phyloP scores from a whole-genome alignment of 305 asterid genomes.

The Fraxinus floribunda region DNA sequence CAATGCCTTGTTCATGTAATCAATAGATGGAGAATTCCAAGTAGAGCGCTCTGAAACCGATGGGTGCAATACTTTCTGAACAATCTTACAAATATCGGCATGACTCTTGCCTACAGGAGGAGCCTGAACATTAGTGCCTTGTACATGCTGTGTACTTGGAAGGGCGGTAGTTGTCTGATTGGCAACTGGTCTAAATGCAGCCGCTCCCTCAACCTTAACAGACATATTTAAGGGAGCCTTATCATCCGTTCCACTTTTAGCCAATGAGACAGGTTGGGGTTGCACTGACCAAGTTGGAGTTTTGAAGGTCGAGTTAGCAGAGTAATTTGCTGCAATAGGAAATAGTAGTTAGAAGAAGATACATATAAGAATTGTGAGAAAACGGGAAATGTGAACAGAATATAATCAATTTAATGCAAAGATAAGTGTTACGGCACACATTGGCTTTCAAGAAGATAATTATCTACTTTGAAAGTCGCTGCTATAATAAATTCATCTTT shows the following conservation, averaged over 20 bases:
- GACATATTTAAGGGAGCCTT: conserved; percentile 53
- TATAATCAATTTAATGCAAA: neutral
- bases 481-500: neutral
- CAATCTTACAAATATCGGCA: conserved; percentile 72
- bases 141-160: conserved; percentile 24
- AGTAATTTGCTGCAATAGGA: conserved; percentile 49
- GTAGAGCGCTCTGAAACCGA: conserved; percentile 48
- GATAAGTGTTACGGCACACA: neutral
- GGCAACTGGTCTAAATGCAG: conserved; percentile 48
- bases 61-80: conserved; percentile 71
- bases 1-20: conserved; percentile 80
- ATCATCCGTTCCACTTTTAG: conserved; percentile 48
- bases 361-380: neutral
- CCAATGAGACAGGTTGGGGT: conserved; percentile 48
- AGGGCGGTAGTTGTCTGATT: conserved; percentile 47
- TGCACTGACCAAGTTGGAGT: conserved; percentile 75
- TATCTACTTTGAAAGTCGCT: neutral
- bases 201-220: conserved; percentile 52
- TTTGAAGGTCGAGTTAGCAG: conserved; percentile 50
- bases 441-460: conserved; percentile 18
- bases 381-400: conserved; percentile 12
- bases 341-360: conserved; percentile 20
- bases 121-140: conserved; percentile 47
- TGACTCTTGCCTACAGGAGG: conserved; percentile 51
- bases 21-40: conserved; percentile 90